These are phyloP conservation scores for Marasmius sp. DNA, from an alignment of 1,284 basidiomycete genomes.

Conservation along the genomic window DNA sequence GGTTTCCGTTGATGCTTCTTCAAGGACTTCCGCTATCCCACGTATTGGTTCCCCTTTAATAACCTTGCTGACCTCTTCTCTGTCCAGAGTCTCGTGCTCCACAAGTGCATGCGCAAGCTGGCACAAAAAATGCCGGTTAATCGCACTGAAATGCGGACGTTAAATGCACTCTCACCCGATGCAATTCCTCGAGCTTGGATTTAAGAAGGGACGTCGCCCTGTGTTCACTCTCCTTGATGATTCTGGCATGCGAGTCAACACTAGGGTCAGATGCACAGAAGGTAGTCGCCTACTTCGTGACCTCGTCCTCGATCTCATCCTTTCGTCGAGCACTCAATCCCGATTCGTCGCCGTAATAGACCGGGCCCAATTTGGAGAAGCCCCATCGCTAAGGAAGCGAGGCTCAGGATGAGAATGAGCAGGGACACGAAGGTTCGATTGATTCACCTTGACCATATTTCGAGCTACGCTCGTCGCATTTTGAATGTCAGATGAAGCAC, in stretches of 20 bases:
- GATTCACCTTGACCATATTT: slow-evolving; percentile 84
- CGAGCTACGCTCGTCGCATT: slow-evolving; percentile 79
- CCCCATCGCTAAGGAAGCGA: slow-evolving; percentile 63
- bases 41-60: slow-evolving; percentile 80
- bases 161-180: slow-evolving; percentile 55
- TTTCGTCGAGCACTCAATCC: slow-evolving; percentile 73
- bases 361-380: slow-evolving; percentile 86
- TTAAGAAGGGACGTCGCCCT: slow-evolving; percentile 73
- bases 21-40: slow-evolving; percentile 60
- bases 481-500: slow-evolving; percentile 86
- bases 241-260: slow-evolving; percentile 37
- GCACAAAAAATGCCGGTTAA: slow-evolving; percentile 6
- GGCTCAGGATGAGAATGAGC: not conserved
- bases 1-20: slow-evolving; percentile 42
- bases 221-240: slow-evolving; percentile 74
- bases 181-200: slow-evolving; percentile 76
- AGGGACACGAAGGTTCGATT: not conserved
- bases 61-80: slow-evolving; percentile 84
- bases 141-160: slow-evolving; percentile 13
- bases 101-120: slow-evolving; percentile 87
- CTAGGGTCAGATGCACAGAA: slow-evolving; percentile 2
- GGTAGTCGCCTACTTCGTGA: slow-evolving; percentile 60
- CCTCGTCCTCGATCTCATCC: slow-evolving; percentile 84
- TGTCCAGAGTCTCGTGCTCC: slow-evolving; percentile 90
- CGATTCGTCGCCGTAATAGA: slow-evolving; percentile 75